Base-by-base conservation (phyloP, 805 yeast genomes). In the Wickerhamomyces subpelliculosus region DNA sequence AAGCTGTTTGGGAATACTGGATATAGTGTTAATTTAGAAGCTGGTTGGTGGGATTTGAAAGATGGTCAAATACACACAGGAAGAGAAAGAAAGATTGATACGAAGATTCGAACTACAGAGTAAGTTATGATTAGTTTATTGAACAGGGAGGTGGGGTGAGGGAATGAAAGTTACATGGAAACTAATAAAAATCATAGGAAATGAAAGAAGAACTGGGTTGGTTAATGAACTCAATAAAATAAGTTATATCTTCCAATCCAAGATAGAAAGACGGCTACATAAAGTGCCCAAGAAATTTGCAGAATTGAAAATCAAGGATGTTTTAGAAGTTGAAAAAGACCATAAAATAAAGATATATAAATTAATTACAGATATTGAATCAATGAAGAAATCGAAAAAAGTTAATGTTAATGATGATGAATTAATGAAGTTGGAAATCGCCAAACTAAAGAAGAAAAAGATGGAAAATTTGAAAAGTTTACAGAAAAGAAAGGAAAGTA, bases 261-360 rank as follows among this genome's bases (percentile, higher is more conserved):
- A 44, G 41, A 44, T 52, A 3, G 37, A 41, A 3, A 35, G 58
- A 26, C 33, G 51, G 5, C 14, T 41, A 4, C 43, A 43, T 3
- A 28, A 44, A 20, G 56, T 54, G 5, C 58, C 58, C 6, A 52
- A 52, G 42, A 51, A 45, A 38, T 52, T 54, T 21, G 33, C 47
- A 3, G 36, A 32, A 11, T 34, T 54, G 9, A 32, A 36, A 27
- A 48, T 54, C 23, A 42, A 44, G 22, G 56, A 54, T 35, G 51
- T 54, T 1, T 35, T 54, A 4, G 34, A 45, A 0, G 48, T 54
- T 0, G 58, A 54, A 28, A 40, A 55, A 35, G 58, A 54, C n/a
- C 56, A 52, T 31, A 48, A 50, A 40, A 33, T 52, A 24, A 48
- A 46, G 42, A 41, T 52, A 21, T 51, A 48, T 30, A 46, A 46